Evolutionary conservation across 352 stramenopile genomes (phyloP).

Genomic region (Pythium apleroticum): DNA sequence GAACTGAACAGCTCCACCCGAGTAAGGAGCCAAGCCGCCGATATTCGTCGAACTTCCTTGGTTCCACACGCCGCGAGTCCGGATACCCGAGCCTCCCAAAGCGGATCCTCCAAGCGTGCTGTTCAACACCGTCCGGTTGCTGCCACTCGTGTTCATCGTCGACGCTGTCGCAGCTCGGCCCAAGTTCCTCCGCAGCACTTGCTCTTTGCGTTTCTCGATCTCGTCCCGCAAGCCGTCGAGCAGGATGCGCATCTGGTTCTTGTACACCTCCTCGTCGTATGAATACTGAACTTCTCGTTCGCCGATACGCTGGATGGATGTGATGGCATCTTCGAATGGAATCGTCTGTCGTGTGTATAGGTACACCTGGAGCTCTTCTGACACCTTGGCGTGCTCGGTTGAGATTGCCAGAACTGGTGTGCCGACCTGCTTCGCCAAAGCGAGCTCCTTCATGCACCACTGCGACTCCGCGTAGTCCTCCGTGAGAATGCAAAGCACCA

Average conservation of each 20-base stretch:
- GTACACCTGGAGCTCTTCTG: conserved; percentile 84
- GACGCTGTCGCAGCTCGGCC: conserved; percentile 21
- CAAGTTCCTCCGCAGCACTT: conserved; percentile 61
- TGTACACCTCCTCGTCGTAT: conserved; percentile 73
- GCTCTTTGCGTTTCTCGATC: conserved; percentile 80
- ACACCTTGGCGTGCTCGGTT: conserved; percentile 65
- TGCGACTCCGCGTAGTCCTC: conserved; percentile 60
- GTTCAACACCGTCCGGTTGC: conserved; percentile 7
- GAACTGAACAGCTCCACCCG: conserved; percentile 19
- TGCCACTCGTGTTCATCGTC: conserved; percentile 20
- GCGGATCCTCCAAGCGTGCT: not conserved
- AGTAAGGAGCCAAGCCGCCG: conserved; percentile 11
- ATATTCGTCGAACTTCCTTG: conserved; percentile 20
- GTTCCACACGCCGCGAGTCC: conserved; percentile 18
- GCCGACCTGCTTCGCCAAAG: conserved; percentile 68
- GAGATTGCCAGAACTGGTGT: conserved; percentile 81
- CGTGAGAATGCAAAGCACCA: conserved; percentile 59
- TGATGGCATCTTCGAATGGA: conserved; percentile 73
- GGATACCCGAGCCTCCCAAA: not conserved
- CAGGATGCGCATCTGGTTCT: conserved; percentile 64
- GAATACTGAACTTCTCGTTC: conserved; percentile 49
- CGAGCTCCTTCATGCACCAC: conserved; percentile 68
- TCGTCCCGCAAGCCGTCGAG: conserved; percentile 79
- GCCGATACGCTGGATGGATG: conserved; percentile 41
- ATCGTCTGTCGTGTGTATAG: conserved; percentile 83